phyloP scores from a whole-genome alignment of 768 basidiomycete species.

The Psilocybe cyanescens region DNA sequence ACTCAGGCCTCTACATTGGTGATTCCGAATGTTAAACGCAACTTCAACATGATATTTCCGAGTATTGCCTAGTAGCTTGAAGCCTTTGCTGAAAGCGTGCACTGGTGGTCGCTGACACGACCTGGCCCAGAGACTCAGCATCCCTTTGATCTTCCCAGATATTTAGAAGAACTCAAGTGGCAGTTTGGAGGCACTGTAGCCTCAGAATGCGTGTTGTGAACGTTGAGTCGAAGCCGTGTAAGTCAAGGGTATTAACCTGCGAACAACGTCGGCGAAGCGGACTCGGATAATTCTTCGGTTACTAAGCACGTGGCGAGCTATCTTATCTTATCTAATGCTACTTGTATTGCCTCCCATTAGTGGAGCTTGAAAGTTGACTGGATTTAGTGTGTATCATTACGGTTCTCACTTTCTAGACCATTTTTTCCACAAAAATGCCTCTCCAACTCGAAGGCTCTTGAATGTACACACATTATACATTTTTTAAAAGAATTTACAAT shows the following conservation, averaged over 20 bases:
- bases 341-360: background rate
- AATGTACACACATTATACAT: no score
- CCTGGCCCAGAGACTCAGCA: slow-evolving; percentile 33
- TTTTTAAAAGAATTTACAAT: no score
- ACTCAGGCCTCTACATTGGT: background rate
- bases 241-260: slow-evolving; percentile 2
- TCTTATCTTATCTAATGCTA: slow-evolving; percentile 10
- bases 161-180: background rate
- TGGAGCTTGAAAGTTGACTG: no score
- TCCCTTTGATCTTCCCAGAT: slow-evolving; percentile 5
- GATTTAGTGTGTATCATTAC: no score
- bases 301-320: slow-evolving; percentile 8
- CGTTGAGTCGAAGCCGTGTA: slow-evolving; percentile 15
- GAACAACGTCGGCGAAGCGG: slow-evolving; percentile 10
- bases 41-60: slow-evolving; percentile 12
- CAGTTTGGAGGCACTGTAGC: background rate
- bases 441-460: no score
- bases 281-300: slow-evolving; percentile 1
- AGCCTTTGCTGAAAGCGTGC: slow-evolving; percentile 7
- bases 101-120: slow-evolving; percentile 21
- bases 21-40: background rate
- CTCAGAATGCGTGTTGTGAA: slow-evolving; percentile 5
- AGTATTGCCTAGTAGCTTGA: slow-evolving; percentile 7
- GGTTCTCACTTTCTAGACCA: no score
- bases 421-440: no score